phyloP scores from a whole-genome alignment of 495 filamentous ascomycete species.

The Cryomyces antarcticus region DNA sequence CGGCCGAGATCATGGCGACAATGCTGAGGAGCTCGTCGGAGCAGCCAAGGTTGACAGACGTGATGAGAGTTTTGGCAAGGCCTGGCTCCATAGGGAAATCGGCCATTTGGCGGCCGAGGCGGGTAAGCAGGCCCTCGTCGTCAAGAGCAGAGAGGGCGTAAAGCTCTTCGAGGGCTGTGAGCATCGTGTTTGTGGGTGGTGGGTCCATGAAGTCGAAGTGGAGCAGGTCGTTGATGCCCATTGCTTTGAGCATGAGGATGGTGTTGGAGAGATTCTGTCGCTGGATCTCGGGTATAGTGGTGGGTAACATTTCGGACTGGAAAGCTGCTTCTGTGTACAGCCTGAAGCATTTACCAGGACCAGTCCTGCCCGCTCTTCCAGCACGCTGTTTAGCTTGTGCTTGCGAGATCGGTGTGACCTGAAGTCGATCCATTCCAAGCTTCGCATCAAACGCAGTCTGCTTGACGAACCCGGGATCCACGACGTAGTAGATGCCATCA shows the following conservation, averaged over 20 bases:
- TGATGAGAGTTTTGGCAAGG: slow-evolving; percentile 76
- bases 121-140: slow-evolving; percentile 86
- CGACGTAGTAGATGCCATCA: slow-evolving; percentile 90
- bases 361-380: slow-evolving; percentile 82
- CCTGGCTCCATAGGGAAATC: slow-evolving; percentile 91
- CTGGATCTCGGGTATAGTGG: slow-evolving; percentile 90
- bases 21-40: slow-evolving; percentile 88
- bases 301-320: slow-evolving; percentile 93
- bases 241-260: slow-evolving; percentile 96
- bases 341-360: slow-evolving; percentile 89
- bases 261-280: slow-evolving; percentile 84
- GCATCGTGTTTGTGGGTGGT: slow-evolving; percentile 91
- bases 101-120: slow-evolving; percentile 88
- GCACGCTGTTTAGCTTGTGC: slow-evolving; percentile 91
- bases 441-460: slow-evolving; percentile 95
- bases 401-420: slow-evolving; percentile 89
- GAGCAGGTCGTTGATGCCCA: slow-evolving; percentile 95
- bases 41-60: slow-evolving; percentile 68
- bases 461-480: slow-evolving; percentile 95
- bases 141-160: slow-evolving; percentile 85
- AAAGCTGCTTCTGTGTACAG: slow-evolving; percentile 92
- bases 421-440: slow-evolving; percentile 88
- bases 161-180: slow-evolving; percentile 85
- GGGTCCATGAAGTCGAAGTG: slow-evolving; percentile 99
- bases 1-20: slow-evolving; percentile 71